A percentile compares a stretch with the other conserved stretches of the same genome.
Conservation (phyloP, 257 asterid species). For the Marsdenia floribunda region DNA sequence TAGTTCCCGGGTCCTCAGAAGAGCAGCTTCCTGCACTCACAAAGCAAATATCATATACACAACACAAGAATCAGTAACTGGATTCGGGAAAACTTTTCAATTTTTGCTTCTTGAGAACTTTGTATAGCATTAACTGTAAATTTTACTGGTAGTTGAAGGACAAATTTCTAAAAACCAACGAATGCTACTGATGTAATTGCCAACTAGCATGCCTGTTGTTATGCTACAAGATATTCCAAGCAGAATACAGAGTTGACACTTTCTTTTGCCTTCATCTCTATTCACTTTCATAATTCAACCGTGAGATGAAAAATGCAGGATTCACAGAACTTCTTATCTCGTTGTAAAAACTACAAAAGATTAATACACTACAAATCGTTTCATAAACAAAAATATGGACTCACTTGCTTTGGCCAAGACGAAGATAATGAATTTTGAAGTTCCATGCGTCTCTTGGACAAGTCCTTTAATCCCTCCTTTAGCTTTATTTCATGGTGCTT, state of each 20-base stretch:
- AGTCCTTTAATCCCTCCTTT: conserved; percentile 76
- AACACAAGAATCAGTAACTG: not conserved
- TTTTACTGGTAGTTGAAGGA: not conserved
- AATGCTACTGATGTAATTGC: not conserved
- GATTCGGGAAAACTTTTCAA: not conserved
- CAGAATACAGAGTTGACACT: not conserved
- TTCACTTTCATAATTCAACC: not conserved
- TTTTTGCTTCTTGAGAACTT: not conserved
- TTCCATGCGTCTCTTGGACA: conserved; percentile 67
- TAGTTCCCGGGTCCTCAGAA: conserved; percentile 63
- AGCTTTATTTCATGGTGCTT: conserved; percentile 78
- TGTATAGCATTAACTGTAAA: not conserved
- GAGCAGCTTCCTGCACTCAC: conserved; percentile 66
- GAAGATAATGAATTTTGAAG: conserved; percentile 91
- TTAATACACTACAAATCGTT: not conserved
- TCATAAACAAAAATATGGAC: conserved; percentile 19
- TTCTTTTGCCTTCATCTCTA: not conserved
- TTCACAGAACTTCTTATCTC: not conserved
- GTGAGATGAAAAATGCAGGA: not conserved
- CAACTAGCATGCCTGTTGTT: not conserved
- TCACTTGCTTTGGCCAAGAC: conserved; percentile 96
- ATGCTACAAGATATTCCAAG: not conserved
- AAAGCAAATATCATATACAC: not conserved
- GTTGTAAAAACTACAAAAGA: not conserved
- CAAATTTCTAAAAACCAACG: not conserved